Evolutionary conservation across 495 filamentous ascomycete genomes (phyloP).

Genomic region (Bathelium albidoporum): DNA sequence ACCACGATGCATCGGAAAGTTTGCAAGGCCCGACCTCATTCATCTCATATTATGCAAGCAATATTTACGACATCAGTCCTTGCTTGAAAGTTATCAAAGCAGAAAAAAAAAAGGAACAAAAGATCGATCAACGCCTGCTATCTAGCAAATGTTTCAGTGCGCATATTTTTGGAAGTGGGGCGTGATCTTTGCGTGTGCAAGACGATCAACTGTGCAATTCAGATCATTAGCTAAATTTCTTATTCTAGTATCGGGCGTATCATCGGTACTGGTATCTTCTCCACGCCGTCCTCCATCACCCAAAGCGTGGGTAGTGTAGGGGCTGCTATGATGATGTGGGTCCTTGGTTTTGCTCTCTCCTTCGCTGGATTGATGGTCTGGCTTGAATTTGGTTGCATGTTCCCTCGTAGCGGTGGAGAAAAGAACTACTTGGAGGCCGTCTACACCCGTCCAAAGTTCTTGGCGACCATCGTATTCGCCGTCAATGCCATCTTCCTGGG

Average conservation of each 20-base stretch:
- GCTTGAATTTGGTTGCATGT: slow-evolving; percentile 51
- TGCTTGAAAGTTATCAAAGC: no score
- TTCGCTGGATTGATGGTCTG: slow-evolving; percentile 43
- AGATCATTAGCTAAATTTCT: neutral
- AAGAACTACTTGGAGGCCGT: slow-evolving; percentile 58
- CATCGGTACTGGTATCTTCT: slow-evolving; percentile 58
- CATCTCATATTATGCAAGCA: no score
- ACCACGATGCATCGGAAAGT: no score
- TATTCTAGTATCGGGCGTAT: slow-evolving; percentile 28
- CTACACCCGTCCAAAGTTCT: slow-evolving; percentile 49
- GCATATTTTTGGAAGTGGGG: no score
- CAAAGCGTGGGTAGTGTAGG: slow-evolving; percentile 48
- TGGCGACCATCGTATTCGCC: slow-evolving; percentile 52
- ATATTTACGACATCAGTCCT: no score
- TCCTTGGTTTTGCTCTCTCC: slow-evolving; percentile 46
- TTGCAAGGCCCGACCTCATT: no score
- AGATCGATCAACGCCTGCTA: neutral
- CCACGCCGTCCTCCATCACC: slow-evolving; percentile 47
- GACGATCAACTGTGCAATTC: no score
- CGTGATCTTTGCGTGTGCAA: no score
- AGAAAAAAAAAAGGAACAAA: neutral
- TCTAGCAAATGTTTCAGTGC: neutral
- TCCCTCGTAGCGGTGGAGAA: slow-evolving; percentile 54
- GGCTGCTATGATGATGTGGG: slow-evolving; percentile 50
- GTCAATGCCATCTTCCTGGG: slow-evolving; percentile 49